These are phyloP conservation scores for Telfairia occidentalis DNA, from an alignment of 331 rosid species.

Conservation along the genomic window DNA sequence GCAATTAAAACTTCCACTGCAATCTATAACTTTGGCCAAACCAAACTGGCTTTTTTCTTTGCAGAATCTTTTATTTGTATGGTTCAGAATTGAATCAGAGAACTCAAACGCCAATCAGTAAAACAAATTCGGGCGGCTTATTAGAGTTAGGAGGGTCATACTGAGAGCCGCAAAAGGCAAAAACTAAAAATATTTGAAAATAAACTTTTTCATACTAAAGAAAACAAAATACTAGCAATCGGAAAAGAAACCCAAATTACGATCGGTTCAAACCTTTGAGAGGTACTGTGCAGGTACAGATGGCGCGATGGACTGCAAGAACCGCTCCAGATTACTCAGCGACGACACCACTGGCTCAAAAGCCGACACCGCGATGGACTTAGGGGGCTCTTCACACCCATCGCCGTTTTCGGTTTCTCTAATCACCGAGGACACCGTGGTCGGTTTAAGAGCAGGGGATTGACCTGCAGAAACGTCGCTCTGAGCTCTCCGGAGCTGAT, in stretches of 20 bases:
- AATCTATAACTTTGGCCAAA: background rate
- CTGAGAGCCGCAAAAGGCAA: background rate
- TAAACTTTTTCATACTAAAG: background rate
- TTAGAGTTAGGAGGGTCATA: background rate
- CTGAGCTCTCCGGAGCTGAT: conserved; percentile 46
- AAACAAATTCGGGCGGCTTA: background rate
- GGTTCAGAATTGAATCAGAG: background rate
- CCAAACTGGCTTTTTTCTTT: background rate
- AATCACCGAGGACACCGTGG: conserved; percentile 4
- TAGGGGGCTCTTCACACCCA: conserved; percentile 25
- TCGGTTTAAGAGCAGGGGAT: conserved; percentile 18
- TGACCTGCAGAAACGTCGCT: conserved; percentile 45
- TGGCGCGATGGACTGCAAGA: conserved; percentile 62
- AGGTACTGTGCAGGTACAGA: conserved; percentile 49
- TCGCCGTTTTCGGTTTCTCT: conserved; percentile 37
- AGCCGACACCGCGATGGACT: conserved; percentile 26
- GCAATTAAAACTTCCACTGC: background rate
- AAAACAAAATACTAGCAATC: background rate
- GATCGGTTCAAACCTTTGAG: conserved; percentile 37
- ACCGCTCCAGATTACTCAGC: conserved; percentile 58
- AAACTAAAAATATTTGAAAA: background rate
- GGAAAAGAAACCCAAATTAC: background rate
- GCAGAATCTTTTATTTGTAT: background rate
- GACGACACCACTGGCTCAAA: conserved; percentile 20
- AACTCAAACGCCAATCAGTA: background rate